phyloP scores from a whole-genome alignment of 768 basidiomycete genomes.

The Pholiota conissans region DNA sequence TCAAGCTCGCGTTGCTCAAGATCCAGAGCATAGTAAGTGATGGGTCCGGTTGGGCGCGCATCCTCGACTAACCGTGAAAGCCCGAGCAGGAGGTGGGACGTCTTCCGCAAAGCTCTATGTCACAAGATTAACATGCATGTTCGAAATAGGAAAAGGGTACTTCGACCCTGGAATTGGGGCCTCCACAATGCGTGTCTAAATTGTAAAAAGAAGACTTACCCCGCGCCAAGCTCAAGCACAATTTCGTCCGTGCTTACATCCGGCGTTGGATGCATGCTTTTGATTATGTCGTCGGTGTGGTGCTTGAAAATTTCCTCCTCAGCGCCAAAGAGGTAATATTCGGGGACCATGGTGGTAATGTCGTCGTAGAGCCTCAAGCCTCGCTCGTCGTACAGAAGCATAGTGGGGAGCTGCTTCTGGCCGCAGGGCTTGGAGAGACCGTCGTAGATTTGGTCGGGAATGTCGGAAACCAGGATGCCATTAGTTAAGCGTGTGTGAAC shows the following conservation, averaged over 20 bases:
- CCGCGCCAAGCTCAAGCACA: constrained; percentile 90
- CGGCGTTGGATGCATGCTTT: constrained; percentile 56
- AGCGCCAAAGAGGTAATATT: constrained; percentile 90
- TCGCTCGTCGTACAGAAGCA: constrained; percentile 83
- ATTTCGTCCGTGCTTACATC: constrained; percentile 25
- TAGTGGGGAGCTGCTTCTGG: constrained; percentile 71
- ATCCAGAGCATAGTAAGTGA: constrained; percentile 91
- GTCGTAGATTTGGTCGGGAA: constrained; percentile 46
- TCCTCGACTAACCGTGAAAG: constrained; percentile 55
- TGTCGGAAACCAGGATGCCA: constrained; percentile 31
- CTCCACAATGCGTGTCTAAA: constrained; percentile 1
- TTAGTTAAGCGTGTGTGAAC: constrained; percentile 39
- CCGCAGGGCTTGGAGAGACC: constrained; percentile 58
- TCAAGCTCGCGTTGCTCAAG: constrained; percentile 85
- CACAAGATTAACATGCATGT: not conserved
- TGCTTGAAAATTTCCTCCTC: constrained; percentile 84
- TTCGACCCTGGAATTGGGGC: constrained; percentile 6
- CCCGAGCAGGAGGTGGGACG: constrained; percentile 77
- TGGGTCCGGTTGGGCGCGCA: constrained; percentile 40
- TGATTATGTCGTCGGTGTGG: constrained; percentile 74
- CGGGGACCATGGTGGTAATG: constrained; percentile 73
- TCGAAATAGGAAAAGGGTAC: not conserved
- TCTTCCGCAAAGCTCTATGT: constrained; percentile 81
- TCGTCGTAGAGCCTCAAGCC: constrained; percentile 87
- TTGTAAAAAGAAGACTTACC: constrained; percentile 56